phyloP scores from a whole-genome alignment of 345 rosid genomes.

The Eucalyptus brandiana region DNA sequence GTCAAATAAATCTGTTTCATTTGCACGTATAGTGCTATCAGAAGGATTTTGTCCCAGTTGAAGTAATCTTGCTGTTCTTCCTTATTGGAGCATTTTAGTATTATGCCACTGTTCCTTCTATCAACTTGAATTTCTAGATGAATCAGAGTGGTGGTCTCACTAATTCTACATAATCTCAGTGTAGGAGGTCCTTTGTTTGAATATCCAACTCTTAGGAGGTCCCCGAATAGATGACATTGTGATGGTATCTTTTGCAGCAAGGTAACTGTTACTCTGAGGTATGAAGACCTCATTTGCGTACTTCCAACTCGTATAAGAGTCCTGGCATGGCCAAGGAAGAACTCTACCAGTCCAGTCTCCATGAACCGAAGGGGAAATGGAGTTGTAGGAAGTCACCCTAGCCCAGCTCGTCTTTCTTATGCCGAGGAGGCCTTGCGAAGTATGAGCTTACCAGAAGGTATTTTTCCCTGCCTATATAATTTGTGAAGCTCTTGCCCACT shows the following conservation, averaged over 20 bases:
- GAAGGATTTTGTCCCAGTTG: background rate
- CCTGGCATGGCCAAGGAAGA: slow-evolving; percentile 75
- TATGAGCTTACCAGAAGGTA: slow-evolving; percentile 93
- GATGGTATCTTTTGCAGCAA: slow-evolving; percentile 45
- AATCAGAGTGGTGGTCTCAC: background rate
- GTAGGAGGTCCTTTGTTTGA: background rate
- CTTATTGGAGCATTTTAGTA: background rate
- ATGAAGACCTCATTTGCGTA: slow-evolving; percentile 60
- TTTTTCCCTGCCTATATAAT: background rate
- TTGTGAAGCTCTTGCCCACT: background rate
- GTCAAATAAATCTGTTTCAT: background rate
- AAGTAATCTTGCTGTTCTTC: background rate
- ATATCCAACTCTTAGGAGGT: background rate
- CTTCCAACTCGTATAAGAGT: slow-evolving; percentile 79
- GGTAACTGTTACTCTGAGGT: slow-evolving; percentile 64
- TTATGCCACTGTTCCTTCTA: background rate
- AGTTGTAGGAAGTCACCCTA: slow-evolving; percentile 11
- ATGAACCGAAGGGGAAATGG: slow-evolving; percentile 12
- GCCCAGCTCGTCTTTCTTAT: slow-evolving; percentile 56
- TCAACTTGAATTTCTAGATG: background rate
- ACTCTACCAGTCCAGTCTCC: slow-evolving; percentile 9
- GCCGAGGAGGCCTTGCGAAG: slow-evolving; percentile 83
- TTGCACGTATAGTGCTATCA: background rate
- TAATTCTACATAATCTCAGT: background rate
- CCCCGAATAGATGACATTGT: background rate